Evolutionary conservation across 2,329 filamentous ascomycete species (phyloP).

Genomic region (Cladosporium colombiae): DNA sequence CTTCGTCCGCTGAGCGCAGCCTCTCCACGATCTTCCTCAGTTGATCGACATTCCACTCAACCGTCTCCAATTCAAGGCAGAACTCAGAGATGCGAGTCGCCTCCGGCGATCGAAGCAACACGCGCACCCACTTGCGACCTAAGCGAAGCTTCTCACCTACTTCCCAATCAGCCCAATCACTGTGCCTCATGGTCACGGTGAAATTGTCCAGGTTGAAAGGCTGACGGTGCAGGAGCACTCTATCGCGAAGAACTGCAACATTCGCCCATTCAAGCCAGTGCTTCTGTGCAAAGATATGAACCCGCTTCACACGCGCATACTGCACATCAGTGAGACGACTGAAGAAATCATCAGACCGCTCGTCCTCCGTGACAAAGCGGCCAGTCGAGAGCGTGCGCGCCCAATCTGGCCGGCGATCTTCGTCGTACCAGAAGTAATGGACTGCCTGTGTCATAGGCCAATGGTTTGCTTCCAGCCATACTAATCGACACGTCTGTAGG

Average conservation of each 20-base stretch:
- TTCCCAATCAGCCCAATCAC: conserved; percentile 1
- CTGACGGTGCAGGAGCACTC: background rate
- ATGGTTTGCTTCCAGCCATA: conserved; percentile 39
- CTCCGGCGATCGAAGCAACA: background rate
- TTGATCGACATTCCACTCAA: conserved; percentile 49
- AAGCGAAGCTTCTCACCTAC: background rate
- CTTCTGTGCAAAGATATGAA: conserved; percentile 30
- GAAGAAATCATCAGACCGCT: background rate
- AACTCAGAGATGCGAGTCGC: conserved; percentile 19
- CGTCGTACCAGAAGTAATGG: conserved; percentile 34
- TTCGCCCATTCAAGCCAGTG: conserved; percentile 31
- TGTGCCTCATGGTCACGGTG: background rate
- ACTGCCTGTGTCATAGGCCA: conserved; percentile 36
- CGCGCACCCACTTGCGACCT: background rate
- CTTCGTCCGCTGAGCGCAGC: background rate
- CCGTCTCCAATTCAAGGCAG: conserved; percentile 46
- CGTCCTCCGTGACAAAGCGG: background rate
- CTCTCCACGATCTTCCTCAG: conserved; percentile 46
- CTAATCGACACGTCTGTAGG: conserved; percentile 39
- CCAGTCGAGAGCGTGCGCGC: background rate
- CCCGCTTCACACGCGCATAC: conserved; percentile 3
- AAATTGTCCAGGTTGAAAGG: background rate
- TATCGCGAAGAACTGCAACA: background rate
- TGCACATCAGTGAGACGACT: background rate
- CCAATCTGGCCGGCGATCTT: conserved; percentile 20